A percentile compares a stretch with the other conserved stretches of the same genome.
These are phyloP conservation scores for Cryomyces antarcticus DNA, from an alignment of 495 filamentous ascomycete genomes.

Conservation along the genomic window DNA sequence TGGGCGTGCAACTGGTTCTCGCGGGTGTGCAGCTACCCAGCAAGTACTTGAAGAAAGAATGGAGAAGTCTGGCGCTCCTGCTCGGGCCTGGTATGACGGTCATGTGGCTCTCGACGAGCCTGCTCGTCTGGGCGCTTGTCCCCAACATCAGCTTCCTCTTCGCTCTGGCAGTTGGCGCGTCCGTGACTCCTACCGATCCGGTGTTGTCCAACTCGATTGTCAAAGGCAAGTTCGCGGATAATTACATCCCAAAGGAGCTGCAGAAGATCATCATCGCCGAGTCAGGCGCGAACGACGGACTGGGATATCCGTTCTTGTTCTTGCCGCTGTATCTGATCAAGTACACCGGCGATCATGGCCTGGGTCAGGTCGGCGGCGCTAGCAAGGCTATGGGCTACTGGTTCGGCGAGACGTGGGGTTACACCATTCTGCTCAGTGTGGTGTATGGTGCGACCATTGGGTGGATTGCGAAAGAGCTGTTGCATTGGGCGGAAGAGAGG, in stretches of 20 bases:
- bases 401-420: constrained; percentile 77
- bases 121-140: constrained; percentile 62
- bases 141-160: constrained; percentile 55
- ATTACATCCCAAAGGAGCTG: constrained; percentile 62
- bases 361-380: constrained; percentile 29
- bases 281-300: constrained; percentile 77
- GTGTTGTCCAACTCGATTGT: constrained; percentile 78
- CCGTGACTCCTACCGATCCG: constrained; percentile 83
- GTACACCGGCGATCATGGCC: constrained; percentile 39
- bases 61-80: constrained; percentile 54
- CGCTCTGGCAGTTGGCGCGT: constrained; percentile 58
- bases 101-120: constrained; percentile 74
- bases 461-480: constrained; percentile 58
- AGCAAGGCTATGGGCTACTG: constrained; percentile 55
- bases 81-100: constrained; percentile 69
- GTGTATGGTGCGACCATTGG: constrained; percentile 60
- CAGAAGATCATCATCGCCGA: constrained; percentile 82
- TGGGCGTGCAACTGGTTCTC: constrained; percentile 78
- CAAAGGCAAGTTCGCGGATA: constrained; percentile 84
- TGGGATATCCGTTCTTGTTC: constrained; percentile 87
- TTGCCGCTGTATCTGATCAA: constrained; percentile 68
- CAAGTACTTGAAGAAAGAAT: constrained; percentile 62
- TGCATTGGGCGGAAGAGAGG: constrained; percentile 67
- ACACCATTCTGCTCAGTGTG: constrained; percentile 61
- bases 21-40: constrained; percentile 84